phyloP scores from a whole-genome alignment of 2,329 filamentous ascomycete species.

The Apiospora koreana region DNA sequence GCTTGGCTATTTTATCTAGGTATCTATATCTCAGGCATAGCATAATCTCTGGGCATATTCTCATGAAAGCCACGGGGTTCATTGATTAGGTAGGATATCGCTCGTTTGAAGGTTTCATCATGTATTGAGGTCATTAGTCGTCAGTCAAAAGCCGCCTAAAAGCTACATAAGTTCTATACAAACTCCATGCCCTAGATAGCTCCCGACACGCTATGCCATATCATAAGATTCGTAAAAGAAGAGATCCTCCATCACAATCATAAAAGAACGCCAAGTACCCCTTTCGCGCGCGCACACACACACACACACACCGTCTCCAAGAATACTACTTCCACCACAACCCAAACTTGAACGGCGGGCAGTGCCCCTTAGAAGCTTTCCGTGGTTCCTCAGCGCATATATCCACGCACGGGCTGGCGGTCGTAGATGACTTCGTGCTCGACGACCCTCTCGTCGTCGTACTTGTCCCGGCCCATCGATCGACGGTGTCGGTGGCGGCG shows the following conservation, averaged over 20 bases:
- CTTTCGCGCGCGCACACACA: neutral
- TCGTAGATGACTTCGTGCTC: constrained; percentile 72
- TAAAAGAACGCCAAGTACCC: constrained; percentile 3
- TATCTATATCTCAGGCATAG: too few species aligned
- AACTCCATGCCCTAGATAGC: constrained; percentile 8
- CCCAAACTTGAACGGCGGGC: neutral
- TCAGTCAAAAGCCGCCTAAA: constrained; percentile 7
- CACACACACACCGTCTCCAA: neutral
- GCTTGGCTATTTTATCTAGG: neutral
- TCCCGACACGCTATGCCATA: constrained; percentile 7
- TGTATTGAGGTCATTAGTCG: constrained; percentile 7
- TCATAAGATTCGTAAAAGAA: constrained; percentile 6
- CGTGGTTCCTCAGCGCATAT: constrained; percentile 24
- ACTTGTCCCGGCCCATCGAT: constrained; percentile 36
- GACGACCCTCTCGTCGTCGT: constrained; percentile 63
- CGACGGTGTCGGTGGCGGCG: constrained; percentile 39
- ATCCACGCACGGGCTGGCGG: constrained; percentile 30
- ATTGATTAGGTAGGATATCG: too few species aligned
- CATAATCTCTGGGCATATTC: too few species aligned
- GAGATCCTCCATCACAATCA: neutral
- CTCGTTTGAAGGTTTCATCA: neutral
- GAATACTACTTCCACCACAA: neutral
- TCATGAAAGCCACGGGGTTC: too few species aligned
- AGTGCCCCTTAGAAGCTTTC: neutral
- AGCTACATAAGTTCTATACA: constrained; percentile 9